These are phyloP conservation scores for Bothriochloa decipiens DNA, from an alignment of 176 grass and related monocot species.

Conservation along the genomic window DNA sequence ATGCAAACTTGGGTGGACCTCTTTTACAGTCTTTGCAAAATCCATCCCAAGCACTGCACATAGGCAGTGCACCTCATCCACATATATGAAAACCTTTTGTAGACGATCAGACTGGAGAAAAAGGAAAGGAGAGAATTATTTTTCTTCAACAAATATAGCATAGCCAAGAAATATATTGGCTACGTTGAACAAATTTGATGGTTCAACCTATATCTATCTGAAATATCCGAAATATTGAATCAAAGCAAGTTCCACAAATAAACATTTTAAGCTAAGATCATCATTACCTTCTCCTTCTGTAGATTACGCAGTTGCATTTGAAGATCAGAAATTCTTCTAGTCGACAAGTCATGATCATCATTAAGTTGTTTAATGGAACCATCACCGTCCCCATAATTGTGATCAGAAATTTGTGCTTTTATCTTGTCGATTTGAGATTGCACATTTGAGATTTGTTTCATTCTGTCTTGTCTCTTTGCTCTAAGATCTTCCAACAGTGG, in stretches of 20 bases:
- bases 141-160: not conserved
- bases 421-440: conserved; percentile 86
- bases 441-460: conserved; percentile 72
- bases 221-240: not conserved
- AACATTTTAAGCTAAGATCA: conserved; percentile 21
- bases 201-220: conserved; percentile 20
- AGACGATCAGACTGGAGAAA: conserved; percentile 85
- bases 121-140: conserved; percentile 4
- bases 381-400: conserved; percentile 42
- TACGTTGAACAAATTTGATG: not conserved
- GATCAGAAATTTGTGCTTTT: conserved; percentile 73
- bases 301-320: conserved; percentile 74
- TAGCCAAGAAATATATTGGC: conserved; percentile 17
- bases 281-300: conserved; percentile 83
- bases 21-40: conserved; percentile 72
- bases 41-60: conserved; percentile 85
- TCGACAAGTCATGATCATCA: conserved; percentile 87
- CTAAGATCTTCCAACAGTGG: conserved; percentile 87
- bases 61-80: conserved; percentile 89
- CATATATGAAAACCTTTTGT: conserved; percentile 80
- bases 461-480: conserved; percentile 81
- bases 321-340: conserved; percentile 75
- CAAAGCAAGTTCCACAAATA: not conserved
- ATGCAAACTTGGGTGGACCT: conserved; percentile 85
- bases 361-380: conserved; percentile 38